Evolutionary conservation across 768 basidiomycete genomes (phyloP), one percentile per base, ranked within the genome.

Genomic region (Cytidiella melzeri): DNA sequence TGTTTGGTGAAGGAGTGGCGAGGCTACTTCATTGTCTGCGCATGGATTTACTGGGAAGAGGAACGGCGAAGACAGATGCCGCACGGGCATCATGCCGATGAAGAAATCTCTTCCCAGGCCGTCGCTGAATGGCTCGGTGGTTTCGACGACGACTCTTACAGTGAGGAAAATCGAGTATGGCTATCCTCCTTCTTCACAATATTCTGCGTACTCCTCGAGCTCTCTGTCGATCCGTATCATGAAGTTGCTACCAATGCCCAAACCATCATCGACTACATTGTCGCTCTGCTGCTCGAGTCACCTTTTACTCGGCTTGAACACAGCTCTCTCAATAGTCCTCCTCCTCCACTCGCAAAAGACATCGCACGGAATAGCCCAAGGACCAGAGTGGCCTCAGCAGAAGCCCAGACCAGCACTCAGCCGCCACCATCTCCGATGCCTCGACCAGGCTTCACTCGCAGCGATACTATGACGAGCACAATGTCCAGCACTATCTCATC

Each of bases 41-140:
- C 95, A 1, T 98, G 95, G 94, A 70, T 92, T 7, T 94, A 96
- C 63, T 90, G 90, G 83, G 93, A 96, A 61, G 90, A 94, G 63
- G 89, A 95, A 57, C 69, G 83, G 43, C 78, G 74, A 51, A 82
- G 84, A 79, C 63, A 57, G 30, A 9, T 23, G 15, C 43, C 24
- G 11, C 15, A 26, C 12, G 13, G 40, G 26, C 26, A 24, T 10
- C 75, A 60, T 55, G 71, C 73, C 25, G 83, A 84, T 42, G 86
- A 90, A n/a, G 87, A 91, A 47, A 61, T 87, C 47, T 83, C 87
- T 13, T 72, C 73, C 15, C 75, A 79, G 51, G 89, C 89, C 0
- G 72, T 94, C 25, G 67, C 73, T 18, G 85, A 90, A 53, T 95
- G 92, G 92, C 62, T 88, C 42, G 83, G 85, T 49, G 70, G 70